Evolutionary conservation across 352 stramenopile genomes (phyloP).

Genomic region (Porosira glacialis): DNA sequence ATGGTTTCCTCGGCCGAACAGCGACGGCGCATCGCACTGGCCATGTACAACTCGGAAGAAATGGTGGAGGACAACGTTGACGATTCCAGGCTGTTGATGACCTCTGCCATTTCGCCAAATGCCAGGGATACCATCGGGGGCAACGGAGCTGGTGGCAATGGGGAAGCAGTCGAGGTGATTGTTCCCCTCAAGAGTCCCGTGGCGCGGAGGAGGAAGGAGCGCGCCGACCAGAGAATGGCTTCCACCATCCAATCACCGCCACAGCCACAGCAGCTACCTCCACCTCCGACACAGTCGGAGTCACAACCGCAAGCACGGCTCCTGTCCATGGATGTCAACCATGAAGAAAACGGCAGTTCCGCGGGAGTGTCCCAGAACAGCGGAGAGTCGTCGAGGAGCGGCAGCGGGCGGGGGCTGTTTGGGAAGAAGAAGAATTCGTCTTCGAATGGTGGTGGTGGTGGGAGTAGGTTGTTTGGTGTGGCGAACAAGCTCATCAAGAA

Average conservation of each 20-base stretch:
- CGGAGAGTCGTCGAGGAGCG: no score
- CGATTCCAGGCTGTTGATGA: constrained; percentile 19
- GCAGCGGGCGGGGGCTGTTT: constrained; percentile 1
- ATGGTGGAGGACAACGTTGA: constrained; percentile 55
- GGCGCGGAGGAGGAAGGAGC: constrained; percentile 24
- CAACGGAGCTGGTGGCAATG: constrained; percentile 4
- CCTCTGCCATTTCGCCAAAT: no score
- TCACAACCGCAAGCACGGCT: neutral
- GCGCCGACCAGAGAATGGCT: constrained; percentile 5
- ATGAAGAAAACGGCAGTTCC: no score
- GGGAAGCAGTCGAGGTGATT: neutral
- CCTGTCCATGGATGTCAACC: no score
- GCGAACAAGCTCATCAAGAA: constrained; percentile 32
- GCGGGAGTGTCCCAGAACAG: no score
- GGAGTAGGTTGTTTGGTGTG: constrained; percentile 40
- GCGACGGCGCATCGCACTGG: constrained; percentile 35
- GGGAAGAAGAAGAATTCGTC: constrained; percentile 16
- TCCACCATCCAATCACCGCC: neutral
- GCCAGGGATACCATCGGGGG: no score
- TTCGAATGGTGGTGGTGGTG: neutral
- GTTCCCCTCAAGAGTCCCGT: constrained; percentile 13
- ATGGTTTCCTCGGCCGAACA: constrained; percentile 18
- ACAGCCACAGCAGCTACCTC: neutral
- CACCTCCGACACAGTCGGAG: neutral
- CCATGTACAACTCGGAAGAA: constrained; percentile 52